Evolutionary conservation across 495 filamentous ascomycete genomes (phyloP).

Genomic region (Daldinia grandis): DNA sequence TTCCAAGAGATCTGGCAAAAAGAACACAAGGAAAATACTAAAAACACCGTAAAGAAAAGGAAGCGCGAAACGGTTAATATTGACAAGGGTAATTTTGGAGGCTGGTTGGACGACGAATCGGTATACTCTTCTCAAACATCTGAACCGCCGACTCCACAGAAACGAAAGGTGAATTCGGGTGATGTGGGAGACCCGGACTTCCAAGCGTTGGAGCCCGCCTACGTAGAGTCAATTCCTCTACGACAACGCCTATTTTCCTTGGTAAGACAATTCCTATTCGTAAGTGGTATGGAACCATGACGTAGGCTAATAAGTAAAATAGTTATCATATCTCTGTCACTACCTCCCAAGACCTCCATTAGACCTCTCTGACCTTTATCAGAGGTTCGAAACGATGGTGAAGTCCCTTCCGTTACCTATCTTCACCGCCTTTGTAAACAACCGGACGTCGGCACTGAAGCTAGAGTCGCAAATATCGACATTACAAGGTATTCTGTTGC

Average conservation of each 20-base stretch:
- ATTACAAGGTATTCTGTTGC: conserved; percentile 68
- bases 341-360: conserved; percentile 51
- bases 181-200: conserved; percentile 34
- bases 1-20: conserved; percentile 61
- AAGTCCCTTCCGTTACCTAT: conserved; percentile 70
- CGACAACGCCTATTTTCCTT: conserved; percentile 68
- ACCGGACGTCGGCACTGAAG: conserved; percentile 55
- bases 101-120: conserved; percentile 53
- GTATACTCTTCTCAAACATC: conserved; percentile 44
- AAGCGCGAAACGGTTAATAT: conserved; percentile 58
- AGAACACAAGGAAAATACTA: conserved; percentile 51
- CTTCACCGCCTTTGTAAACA: conserved; percentile 77
- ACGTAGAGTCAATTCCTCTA: conserved; percentile 66
- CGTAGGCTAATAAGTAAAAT: background rate
- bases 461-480: conserved; percentile 65
- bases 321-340: conserved; percentile 45
- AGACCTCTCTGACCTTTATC: conserved; percentile 70
- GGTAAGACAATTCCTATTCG: conserved; percentile 23
- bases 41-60: conserved; percentile 56
- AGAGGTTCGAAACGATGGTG: conserved; percentile 70
- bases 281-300: background rate
- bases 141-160: conserved; percentile 46
- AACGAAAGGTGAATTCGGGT: conserved; percentile 32
- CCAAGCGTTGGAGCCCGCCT: conserved; percentile 49
- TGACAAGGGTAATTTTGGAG: conserved; percentile 56